Conservation (phyloP, 495 filamentous ascomycete species). For the Durotheca rogersii region DNA sequence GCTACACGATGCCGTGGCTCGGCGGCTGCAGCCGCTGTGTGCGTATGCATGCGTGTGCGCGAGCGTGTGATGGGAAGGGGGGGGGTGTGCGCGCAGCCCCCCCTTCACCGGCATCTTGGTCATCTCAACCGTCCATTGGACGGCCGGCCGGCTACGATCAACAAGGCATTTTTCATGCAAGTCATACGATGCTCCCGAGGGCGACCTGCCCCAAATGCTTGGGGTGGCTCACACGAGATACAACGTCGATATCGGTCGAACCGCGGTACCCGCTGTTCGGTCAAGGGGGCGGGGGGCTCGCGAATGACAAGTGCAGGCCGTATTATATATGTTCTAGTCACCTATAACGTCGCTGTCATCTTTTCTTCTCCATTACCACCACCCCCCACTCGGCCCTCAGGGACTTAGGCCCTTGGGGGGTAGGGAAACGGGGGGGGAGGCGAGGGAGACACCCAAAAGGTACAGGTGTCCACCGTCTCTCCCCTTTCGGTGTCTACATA, state of each 20-base stretch:
- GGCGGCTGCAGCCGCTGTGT: conserved; percentile 11
- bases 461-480: conserved; percentile 5
- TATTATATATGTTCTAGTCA: background rate
- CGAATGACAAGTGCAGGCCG: background rate
- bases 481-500: no score
- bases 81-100: no score
- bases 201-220: conserved; percentile 6
- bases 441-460: conserved; percentile 11
- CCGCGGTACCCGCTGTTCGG: background rate
- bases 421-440: no score
- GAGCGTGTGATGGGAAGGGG: no score
- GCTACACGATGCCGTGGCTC: conserved; percentile 8
- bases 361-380: background rate
- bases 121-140: conserved; percentile 15
- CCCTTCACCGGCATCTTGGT: conserved; percentile 7
- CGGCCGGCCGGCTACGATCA: conserved; percentile 14
- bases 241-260: background rate
- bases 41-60: conserved; percentile 5
- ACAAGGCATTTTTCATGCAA: conserved; percentile 24
- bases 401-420: conserved; percentile 3
- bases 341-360: no score
- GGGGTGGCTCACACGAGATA: background rate
- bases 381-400: background rate
- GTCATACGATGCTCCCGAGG: conserved; percentile 18
- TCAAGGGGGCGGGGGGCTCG: no score